Base-by-base conservation (phyloP, 2,329 filamentous ascomycete species). In the Colletotrichum sp. region DNA sequence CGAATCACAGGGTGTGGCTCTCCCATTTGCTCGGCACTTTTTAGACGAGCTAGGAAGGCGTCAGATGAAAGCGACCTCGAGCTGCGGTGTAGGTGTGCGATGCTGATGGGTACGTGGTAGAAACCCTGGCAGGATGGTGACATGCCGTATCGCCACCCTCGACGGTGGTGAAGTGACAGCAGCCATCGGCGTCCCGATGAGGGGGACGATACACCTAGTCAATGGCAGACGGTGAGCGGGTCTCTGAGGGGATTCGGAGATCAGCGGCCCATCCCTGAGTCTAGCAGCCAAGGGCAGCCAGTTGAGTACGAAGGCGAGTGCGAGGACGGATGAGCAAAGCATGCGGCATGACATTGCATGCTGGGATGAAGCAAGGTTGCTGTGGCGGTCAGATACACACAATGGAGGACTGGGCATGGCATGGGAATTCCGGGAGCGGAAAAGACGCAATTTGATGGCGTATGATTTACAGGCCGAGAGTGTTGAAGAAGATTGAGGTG, bases 211-310 rank as follows among this genome's bases (percentile, higher is more conserved):
- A 68, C 32, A n/a, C 25, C 57, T 65, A 36, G 12, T 34, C 11
- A 25, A 22, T 22, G 19, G 57, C 16, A 25, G 48, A 73, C 28
- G 22, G 55, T 13, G 34, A 57, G 71, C 64, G 71, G 65, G 68
- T 63, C 68, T 61, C 6, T 61, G 66, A 59, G 28, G 64, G 74
- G 22, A n/a, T 28, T 65, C 74, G 70, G 74, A 65, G 74, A 76
- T 76, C 70, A 64, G 70, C 74, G 70, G 70, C 60, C 68, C 70
- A 74, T 30, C 69, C 39, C 72, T 52, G 57, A 52, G 44, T 52
- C 44, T 25, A 52, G n/a, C 28, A 36, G 48, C 70, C 57, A 68
- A 67, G 63, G 67, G 44, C 57, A 15, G 15, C 34, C 28, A 57
- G 16, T 32, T 52, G 36, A 6, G 27, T 52, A 63, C 48, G 59